A percentile compares a stretch with the other conserved stretches of the same genome.
phyloP scores from a whole-genome alignment of 352 stramenopile species.

The Phytophthora sojae region DNA sequence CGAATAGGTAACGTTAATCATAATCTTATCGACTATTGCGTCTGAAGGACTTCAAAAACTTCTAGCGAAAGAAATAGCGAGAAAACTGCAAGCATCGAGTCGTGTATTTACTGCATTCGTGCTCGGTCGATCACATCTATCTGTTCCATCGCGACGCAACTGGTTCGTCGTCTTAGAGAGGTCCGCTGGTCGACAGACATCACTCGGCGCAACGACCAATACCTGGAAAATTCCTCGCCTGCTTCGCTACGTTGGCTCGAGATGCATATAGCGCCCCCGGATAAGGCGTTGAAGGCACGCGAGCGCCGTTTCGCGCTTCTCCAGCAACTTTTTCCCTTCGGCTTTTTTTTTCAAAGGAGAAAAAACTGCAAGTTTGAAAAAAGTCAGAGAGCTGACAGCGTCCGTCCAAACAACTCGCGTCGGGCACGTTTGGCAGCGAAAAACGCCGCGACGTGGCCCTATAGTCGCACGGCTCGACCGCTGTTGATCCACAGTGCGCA shows the following conservation, averaged over 20 bases:
- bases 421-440: neutral
- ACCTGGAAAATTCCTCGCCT: neutral
- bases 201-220: neutral
- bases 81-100: neutral
- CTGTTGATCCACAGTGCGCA: neutral
- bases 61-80: neutral
- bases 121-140: neutral
- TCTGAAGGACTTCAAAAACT: neutral
- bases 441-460: neutral
- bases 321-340: neutral
- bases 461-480: neutral
- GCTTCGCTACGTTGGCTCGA: neutral
- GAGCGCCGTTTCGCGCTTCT: neutral
- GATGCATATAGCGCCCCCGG: neutral
- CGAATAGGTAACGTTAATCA: neutral
- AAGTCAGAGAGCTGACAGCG: neutral
- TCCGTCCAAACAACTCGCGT: too few species aligned
- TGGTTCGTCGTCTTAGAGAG: neutral
- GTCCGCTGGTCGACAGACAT: neutral
- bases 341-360: neutral
- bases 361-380: neutral
- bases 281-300: conserved; percentile 8
- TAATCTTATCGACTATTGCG: neutral
- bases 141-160: neutral
- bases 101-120: neutral